Conservation (phyloP, 805 yeast genomes). For the Vanderwaltozyma yarrowii region DNA sequence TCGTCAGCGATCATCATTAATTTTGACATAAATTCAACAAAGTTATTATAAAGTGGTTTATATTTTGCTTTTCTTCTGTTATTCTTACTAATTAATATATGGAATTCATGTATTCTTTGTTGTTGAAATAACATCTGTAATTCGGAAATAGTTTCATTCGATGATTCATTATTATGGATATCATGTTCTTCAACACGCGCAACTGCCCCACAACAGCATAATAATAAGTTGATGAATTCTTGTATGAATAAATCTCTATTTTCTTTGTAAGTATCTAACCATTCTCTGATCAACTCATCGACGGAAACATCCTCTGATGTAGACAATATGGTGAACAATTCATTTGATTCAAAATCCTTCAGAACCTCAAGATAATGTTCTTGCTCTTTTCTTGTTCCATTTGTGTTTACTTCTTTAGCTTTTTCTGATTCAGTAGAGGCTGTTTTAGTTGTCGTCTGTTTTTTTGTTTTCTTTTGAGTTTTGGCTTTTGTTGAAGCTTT, state of each 20-base stretch:
- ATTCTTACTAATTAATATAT: conserved; percentile 44
- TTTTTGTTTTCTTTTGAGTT: conserved; percentile 4
- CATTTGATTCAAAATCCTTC: conserved; percentile 38
- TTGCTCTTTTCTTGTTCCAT: conserved; percentile 16
- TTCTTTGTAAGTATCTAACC: conserved; percentile 44
- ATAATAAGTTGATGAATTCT: conserved; percentile 54
- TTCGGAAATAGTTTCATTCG: conserved; percentile 65
- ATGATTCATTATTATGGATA: conserved; percentile 55
- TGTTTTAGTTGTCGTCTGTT: conserved; percentile 4
- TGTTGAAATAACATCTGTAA: conserved; percentile 50
- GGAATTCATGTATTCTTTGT: conserved; percentile 61
- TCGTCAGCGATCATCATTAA: conserved; percentile 48
- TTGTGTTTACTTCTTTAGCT: conserved; percentile 1
- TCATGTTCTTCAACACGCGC: conserved; percentile 66
- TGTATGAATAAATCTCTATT: conserved; percentile 42
- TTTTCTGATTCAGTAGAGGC: background rate
- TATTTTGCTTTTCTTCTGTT: conserved; percentile 32
- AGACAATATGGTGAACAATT: conserved; percentile 41
- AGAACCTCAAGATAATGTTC: conserved; percentile 29
- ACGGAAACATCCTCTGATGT: conserved; percentile 40
- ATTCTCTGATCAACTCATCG: conserved; percentile 42
- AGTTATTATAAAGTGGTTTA: conserved; percentile 42
- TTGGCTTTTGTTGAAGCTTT: conserved; percentile 1
- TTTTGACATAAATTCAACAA: conserved; percentile 44
- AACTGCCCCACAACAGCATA: conserved; percentile 65